A percentile compares a stretch with the other conserved stretches of the same genome.
These are phyloP conservation scores for Claviceps paspali DNA, from an alignment of 2,329 filamentous ascomycete species.

Conservation along the genomic window DNA sequence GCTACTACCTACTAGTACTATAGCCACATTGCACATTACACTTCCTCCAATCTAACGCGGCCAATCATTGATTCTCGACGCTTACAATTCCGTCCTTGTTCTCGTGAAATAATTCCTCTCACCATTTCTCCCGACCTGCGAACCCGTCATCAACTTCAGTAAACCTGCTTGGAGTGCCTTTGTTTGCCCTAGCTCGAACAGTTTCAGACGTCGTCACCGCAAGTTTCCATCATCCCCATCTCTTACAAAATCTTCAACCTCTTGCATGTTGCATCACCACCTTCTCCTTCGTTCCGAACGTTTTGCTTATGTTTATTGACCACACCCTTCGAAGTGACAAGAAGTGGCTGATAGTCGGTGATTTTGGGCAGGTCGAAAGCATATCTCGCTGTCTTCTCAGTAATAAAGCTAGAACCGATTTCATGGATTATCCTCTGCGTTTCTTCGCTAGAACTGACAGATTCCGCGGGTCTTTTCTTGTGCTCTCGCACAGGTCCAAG, in stretches of 20 bases:
- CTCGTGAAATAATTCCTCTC: not conserved
- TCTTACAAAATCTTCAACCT: not conserved
- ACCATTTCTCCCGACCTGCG: not conserved
- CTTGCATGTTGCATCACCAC: not conserved
- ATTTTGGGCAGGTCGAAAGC: conserved; percentile 4
- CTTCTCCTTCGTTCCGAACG: not conserved
- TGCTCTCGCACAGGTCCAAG: conserved; percentile 12
- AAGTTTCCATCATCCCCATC: not conserved
- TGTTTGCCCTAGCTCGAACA: not conserved
- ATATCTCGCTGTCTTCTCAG: not conserved
- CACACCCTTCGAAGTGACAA: not conserved
- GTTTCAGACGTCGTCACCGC: not conserved
- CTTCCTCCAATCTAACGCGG: no score
- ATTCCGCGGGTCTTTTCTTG: conserved; percentile 7
- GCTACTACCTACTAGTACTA: no score
- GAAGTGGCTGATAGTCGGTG: conserved; percentile 1
- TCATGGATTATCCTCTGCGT: conserved; percentile 13
- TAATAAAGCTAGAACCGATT: conserved; percentile 13
- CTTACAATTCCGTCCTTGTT: not conserved
- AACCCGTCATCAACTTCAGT: not conserved
- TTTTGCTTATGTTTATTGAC: not conserved
- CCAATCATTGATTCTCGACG: no score
- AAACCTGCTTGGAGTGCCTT: not conserved
- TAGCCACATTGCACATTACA: no score
- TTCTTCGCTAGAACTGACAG: not conserved